These are phyloP conservation scores for Mycena albidolilacea DNA, from an alignment of 768 basidiomycete genomes.

Conservation along the genomic window DNA sequence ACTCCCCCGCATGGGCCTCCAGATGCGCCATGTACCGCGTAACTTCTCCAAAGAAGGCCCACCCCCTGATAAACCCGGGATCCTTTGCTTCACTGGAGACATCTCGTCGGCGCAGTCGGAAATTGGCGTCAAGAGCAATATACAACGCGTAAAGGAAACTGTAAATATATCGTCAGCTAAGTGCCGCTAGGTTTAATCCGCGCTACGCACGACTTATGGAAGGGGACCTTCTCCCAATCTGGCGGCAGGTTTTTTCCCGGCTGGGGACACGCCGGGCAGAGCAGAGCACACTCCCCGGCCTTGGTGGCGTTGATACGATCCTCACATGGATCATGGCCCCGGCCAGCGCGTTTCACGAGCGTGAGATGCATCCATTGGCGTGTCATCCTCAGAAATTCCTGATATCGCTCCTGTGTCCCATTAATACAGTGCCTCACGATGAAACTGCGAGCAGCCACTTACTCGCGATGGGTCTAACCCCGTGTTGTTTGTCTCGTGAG, in stretches of 20 bases:
- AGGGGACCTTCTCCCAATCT: neutral
- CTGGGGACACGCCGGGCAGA: conserved; percentile 1
- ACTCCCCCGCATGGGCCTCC: neutral
- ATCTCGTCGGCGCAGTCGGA: neutral
- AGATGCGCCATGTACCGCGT: conserved; percentile 2
- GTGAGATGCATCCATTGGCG: conserved; percentile 39
- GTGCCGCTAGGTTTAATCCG: neutral
- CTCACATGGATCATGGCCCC: neutral
- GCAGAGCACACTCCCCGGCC: neutral
- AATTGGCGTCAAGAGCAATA: neutral
- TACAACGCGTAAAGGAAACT: neutral
- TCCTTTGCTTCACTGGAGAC: neutral
- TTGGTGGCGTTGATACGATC: neutral
- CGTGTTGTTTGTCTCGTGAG: conserved; percentile 30
- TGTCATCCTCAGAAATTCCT: conserved; percentile 36
- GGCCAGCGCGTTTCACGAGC: conserved; percentile 21
- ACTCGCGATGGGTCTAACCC: conserved; percentile 12
- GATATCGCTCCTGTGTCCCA: conserved; percentile 38
- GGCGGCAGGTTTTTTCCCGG: neutral
- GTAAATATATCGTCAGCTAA: neutral
- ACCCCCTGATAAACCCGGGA: neutral
- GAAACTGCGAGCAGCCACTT: neutral
- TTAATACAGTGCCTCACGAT: neutral
- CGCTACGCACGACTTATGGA: neutral
- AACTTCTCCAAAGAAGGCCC: neutral